Evolutionary conservation across 2,329 filamentous ascomycete genomes (phyloP).

Genomic region (Fusarium robinianum): DNA sequence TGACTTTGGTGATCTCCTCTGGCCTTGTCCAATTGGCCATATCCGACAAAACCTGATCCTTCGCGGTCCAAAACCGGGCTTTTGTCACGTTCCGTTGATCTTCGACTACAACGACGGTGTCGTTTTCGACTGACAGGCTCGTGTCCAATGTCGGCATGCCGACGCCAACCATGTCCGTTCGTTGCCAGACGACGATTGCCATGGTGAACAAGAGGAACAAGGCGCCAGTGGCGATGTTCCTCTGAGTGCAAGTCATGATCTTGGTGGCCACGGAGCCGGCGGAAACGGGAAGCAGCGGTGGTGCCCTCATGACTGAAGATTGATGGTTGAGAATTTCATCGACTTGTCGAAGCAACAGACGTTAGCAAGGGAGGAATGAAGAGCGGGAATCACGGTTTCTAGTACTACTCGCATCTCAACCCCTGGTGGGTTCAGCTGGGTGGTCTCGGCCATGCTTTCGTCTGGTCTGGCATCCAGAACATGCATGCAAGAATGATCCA

Average conservation of each 20-base stretch:
- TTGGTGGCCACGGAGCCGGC: not conserved
- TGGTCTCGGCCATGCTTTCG: too few relatives aligned
- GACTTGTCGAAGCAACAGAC: too few relatives aligned
- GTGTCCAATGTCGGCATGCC: conserved; percentile 15
- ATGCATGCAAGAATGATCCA: too few relatives aligned
- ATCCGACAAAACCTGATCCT: conserved; percentile 23
- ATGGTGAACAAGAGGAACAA: conserved; percentile 26
- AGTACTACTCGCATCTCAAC: too few relatives aligned
- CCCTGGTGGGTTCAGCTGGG: too few relatives aligned
- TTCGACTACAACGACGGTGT: not conserved
- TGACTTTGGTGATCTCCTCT: conserved; percentile 39
- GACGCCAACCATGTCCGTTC: conserved; percentile 20
- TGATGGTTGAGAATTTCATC: conserved; percentile 24
- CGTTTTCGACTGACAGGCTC: not conserved
- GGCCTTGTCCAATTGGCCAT: conserved; percentile 29
- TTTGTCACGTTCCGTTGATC: conserved; percentile 7
- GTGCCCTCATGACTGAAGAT: not conserved
- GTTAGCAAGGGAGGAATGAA: too few relatives aligned
- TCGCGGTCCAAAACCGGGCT: conserved; percentile 32
- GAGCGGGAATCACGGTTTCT: too few relatives aligned
- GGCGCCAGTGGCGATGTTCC: conserved; percentile 22
- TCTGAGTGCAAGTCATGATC: conserved; percentile 18
- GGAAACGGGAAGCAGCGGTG: not conserved
- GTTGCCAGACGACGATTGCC: conserved; percentile 23
- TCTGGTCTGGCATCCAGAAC: too few relatives aligned